Conservation (phyloP, 345 rosid species). For the Murraya paniculata region DNA sequence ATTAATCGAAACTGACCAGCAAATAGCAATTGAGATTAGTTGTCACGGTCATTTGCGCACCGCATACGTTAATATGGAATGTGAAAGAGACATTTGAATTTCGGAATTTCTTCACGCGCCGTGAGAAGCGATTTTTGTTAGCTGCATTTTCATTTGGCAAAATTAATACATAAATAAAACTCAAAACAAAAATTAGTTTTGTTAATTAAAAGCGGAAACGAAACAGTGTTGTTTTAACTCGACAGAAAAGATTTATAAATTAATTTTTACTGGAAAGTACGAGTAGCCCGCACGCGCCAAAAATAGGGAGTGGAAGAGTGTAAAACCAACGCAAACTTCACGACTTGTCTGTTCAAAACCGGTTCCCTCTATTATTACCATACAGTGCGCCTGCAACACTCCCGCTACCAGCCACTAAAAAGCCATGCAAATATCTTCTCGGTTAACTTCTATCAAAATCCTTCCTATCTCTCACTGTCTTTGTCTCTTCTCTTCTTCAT, state of each 20-base stretch:
- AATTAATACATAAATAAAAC: background rate
- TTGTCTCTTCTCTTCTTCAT: background rate
- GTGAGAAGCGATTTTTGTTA: too few relatives aligned
- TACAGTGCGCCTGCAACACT: background rate
- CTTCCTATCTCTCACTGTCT: background rate
- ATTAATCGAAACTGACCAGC: background rate
- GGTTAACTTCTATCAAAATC: background rate
- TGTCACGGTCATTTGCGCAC: background rate
- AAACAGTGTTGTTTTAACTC: background rate
- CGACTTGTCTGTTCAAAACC: constrained; percentile 13
- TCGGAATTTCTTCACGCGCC: background rate
- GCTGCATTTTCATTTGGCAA: background rate
- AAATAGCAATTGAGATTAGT: background rate
- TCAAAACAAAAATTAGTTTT: too few relatives aligned
- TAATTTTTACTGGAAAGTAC: too few relatives aligned
- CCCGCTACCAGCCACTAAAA: background rate
- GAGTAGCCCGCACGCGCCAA: constrained; percentile 24
- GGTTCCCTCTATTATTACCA: constrained; percentile 25
- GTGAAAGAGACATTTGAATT: background rate
- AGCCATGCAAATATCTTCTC: constrained; percentile 16
- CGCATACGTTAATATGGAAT: background rate
- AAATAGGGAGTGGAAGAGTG: constrained; percentile 8
- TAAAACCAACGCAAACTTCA: background rate
- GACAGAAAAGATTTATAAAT: too few relatives aligned
- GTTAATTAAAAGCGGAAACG: background rate